phyloP scores from a whole-genome alignment of 2,329 filamentous ascomycete genomes.

The Aspergillus uvarum region DNA sequence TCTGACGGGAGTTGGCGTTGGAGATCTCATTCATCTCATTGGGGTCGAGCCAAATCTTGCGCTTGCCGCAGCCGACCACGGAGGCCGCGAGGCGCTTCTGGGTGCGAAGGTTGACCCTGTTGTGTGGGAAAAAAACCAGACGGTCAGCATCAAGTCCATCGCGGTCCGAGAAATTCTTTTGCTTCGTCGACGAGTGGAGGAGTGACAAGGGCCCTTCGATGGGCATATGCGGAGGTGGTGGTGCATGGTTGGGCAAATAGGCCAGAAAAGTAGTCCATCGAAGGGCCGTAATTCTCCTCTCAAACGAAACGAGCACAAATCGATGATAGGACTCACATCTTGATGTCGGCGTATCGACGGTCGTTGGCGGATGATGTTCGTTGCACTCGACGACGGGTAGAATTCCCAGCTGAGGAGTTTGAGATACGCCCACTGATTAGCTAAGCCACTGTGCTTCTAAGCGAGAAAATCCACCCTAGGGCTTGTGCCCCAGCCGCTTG shows the following conservation, averaged over 20 bases:
- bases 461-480: slow-evolving; percentile 42
- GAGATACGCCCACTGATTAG: slow-evolving; percentile 41
- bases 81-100: slow-evolving; percentile 99
- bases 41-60: slow-evolving; percentile 99
- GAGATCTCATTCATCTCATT: slow-evolving; percentile 99
- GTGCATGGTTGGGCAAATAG: not conserved
- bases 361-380: slow-evolving; percentile 48
- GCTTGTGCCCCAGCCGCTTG: slow-evolving; percentile 31
- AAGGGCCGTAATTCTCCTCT: slow-evolving; percentile 22
- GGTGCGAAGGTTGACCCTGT: slow-evolving; percentile 98
- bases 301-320: slow-evolving; percentile 16
- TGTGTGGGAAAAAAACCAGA: slow-evolving; percentile 29
- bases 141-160: slow-evolving; percentile 33
- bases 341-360: slow-evolving; percentile 48
- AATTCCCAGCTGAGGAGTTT: slow-evolving; percentile 44
- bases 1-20: slow-evolving; percentile 99
- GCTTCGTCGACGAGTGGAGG: slow-evolving; percentile 2
- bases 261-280: slow-evolving; percentile 18
- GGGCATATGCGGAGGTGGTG: slow-evolving; percentile 9
- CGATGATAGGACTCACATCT: slow-evolving; percentile 44
- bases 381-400: slow-evolving; percentile 39
- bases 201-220: slow-evolving; percentile 8
- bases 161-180: slow-evolving; percentile 11
- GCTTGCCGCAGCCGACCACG: slow-evolving; percentile 98
- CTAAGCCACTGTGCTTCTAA: slow-evolving; percentile 41